Evolutionary conservation across 106 monocot species (phyloP).

Genomic region (Cymbidium sinense): DNA sequence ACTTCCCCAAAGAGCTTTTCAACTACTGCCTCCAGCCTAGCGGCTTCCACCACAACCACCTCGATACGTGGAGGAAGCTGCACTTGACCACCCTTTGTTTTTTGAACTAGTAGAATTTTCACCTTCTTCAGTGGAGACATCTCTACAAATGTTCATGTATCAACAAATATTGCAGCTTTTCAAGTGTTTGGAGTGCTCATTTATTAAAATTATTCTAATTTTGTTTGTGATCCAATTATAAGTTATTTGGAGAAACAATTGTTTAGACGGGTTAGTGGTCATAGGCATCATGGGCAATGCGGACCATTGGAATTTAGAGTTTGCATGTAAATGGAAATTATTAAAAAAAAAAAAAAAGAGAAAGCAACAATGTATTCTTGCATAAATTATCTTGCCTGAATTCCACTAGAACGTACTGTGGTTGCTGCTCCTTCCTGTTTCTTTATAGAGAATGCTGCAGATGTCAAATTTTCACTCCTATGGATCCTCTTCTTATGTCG

Average conservation of each 20-base stretch:
- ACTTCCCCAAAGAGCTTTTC: too few relatives aligned
- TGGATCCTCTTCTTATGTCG: slow-evolving; percentile 18
- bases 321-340: not conserved
- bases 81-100: too few relatives aligned
- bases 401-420: slow-evolving; percentile 1
- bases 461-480: slow-evolving; percentile 13
- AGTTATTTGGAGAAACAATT: not conserved
- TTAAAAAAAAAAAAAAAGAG: not conserved
- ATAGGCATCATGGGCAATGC: not conserved
- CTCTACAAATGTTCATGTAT: too few relatives aligned
- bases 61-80: too few relatives aligned
- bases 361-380: not conserved
- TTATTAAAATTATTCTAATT: not conserved
- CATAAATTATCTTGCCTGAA: slow-evolving; percentile 21
- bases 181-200: not conserved
- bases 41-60: too few relatives aligned
- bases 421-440: slow-evolving; percentile 11
- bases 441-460: not conserved
- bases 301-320: not conserved
- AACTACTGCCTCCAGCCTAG: too few relatives aligned
- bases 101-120: too few relatives aligned
- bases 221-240: not conserved
- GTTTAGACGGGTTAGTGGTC: not conserved
- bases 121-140: too few relatives aligned
- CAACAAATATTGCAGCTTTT: too few relatives aligned